Conservation (phyloP, 1,284 basidiomycete species). For the Athelia sp. region DNA sequence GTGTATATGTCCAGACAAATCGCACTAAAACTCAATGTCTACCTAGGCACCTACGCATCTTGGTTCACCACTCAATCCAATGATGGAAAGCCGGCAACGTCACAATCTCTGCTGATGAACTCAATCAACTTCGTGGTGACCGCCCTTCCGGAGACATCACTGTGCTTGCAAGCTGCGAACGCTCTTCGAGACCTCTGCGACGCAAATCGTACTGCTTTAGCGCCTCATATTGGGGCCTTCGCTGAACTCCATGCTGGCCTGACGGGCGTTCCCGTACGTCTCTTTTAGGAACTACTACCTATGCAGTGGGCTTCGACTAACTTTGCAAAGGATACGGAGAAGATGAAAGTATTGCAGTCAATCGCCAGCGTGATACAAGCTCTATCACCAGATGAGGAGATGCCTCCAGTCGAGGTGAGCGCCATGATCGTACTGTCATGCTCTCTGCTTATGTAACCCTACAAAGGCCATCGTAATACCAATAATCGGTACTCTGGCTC, state of each 20-base stretch:
- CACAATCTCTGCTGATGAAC: slow-evolving; percentile 44
- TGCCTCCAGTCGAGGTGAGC: slow-evolving; percentile 71
- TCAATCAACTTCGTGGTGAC: slow-evolving; percentile 72
- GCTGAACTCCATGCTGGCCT: slow-evolving; percentile 76
- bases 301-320: slow-evolving; percentile 1
- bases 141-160: slow-evolving; percentile 55
- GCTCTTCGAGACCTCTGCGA: slow-evolving; percentile 83
- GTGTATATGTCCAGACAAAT: slow-evolving; percentile 10
- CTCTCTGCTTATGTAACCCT: background rate
- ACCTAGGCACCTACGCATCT: slow-evolving; percentile 73
- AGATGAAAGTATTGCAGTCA: slow-evolving; percentile 83
- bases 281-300: background rate
- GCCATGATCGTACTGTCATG: background rate
- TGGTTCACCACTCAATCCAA: slow-evolving; percentile 69
- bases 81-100: slow-evolving; percentile 28
- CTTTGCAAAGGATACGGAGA: slow-evolving; percentile 68
- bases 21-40: background rate
- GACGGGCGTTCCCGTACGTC: slow-evolving; percentile 59
- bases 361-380: slow-evolving; percentile 91
- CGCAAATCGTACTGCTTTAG: slow-evolving; percentile 75
- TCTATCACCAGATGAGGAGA: slow-evolving; percentile 68
- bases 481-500: slow-evolving; percentile 63
- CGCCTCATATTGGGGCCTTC: slow-evolving; percentile 80
- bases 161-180: slow-evolving; percentile 75
- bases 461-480: slow-evolving; percentile 72